Percentiles rank a stretch among this genome's conserved stretches.
Evolutionary conservation across 176 grass and related monocot species (phyloP).

Genomic region (Avena atlantica): DNA sequence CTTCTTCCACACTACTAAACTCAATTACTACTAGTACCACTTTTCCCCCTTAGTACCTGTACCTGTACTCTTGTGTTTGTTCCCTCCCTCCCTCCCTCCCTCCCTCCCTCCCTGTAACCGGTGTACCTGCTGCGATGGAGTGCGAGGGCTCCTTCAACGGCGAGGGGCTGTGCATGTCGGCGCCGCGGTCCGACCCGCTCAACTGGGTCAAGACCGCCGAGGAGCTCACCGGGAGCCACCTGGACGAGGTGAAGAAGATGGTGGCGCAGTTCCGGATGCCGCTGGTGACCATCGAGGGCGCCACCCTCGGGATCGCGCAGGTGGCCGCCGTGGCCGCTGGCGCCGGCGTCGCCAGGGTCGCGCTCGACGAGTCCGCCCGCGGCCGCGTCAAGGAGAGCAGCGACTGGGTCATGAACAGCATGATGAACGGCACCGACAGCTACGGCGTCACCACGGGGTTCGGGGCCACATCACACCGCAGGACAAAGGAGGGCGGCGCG

Average conservation of each 20-base stretch:
- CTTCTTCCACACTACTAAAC: slow-evolving; percentile 27
- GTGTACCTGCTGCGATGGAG: slow-evolving; percentile 26
- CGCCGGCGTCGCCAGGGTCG: slow-evolving; percentile 61
- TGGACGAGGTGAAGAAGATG: slow-evolving; percentile 88
- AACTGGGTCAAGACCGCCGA: slow-evolving; percentile 78
- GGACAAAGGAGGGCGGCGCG: slow-evolving; percentile 84
- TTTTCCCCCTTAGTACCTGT: not conserved
- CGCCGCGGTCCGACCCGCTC: slow-evolving; percentile 51
- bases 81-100: not conserved
- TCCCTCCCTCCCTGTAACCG: not conserved
- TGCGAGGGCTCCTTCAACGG: slow-evolving; percentile 51
- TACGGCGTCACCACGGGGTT: slow-evolving; percentile 97
- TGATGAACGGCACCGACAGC: slow-evolving; percentile 91
- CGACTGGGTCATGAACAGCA: slow-evolving; percentile 84
- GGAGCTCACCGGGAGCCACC: slow-evolving; percentile 71
- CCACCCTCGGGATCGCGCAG: slow-evolving; percentile 71
- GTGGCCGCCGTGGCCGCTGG: slow-evolving; percentile 79
- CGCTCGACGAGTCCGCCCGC: slow-evolving; percentile 73
- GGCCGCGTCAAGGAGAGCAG: slow-evolving; percentile 81
- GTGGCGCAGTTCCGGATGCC: slow-evolving; percentile 67
- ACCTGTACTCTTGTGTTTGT: not conserved
- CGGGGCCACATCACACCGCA: slow-evolving; percentile 86
- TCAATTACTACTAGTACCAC: no score
- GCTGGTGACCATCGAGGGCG: slow-evolving; percentile 73
- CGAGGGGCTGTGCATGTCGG: slow-evolving; percentile 51